Evolutionary conservation across 768 basidiomycete species (phyloP), one percentile per base, ranked within the genome.

Genomic region (Lentinula guzmanii): DNA sequence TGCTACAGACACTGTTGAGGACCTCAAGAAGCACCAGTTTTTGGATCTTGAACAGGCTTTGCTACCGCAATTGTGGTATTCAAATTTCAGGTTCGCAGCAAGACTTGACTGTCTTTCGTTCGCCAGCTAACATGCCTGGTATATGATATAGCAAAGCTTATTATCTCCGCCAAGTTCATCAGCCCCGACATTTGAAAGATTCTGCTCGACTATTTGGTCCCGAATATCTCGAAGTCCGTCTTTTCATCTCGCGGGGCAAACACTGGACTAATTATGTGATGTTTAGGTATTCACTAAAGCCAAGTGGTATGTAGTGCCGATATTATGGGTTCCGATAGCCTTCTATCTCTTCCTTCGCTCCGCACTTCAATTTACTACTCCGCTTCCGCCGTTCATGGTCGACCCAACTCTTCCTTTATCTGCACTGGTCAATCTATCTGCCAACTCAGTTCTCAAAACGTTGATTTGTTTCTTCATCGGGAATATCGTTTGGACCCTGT

Each of bases 141-240:
- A 39, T 39, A 39, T 3, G 31, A 45, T 28, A 33, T 52, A 92
- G 91, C 70, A 99, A 99, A 79, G 85, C 90, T 4, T 98, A 95
- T 73, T 99, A 99, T 71, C 79, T 99, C 55, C 84, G 93, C 68
- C 97, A 99, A 73, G 92, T 99, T 0, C 96, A 99, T 72, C 95
- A 98, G 71, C 96, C 96, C 1, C 84, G 96, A 46, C 95, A 95
- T 71, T 73, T 95, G 56, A 74, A 84, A 6, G 81, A 92, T 57
- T 87, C 91, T 15, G 95, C 95, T 3, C 86, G 93, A 65, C 77
- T 99, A 62, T 98, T 99, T 71, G 91, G 88, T 11, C 86, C 89
- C 1, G 77, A 82, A 45, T 79, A 86, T 61, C 85, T 97, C 37
- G 96, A 99, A 83, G 90, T 87, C 61, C 41, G 77, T 69, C 24